Evolutionary conservation across 2,329 filamentous ascomycete genomes (phyloP), one percentile per base, ranked within the genome.

Genomic region (Penicillium sp.): DNA sequence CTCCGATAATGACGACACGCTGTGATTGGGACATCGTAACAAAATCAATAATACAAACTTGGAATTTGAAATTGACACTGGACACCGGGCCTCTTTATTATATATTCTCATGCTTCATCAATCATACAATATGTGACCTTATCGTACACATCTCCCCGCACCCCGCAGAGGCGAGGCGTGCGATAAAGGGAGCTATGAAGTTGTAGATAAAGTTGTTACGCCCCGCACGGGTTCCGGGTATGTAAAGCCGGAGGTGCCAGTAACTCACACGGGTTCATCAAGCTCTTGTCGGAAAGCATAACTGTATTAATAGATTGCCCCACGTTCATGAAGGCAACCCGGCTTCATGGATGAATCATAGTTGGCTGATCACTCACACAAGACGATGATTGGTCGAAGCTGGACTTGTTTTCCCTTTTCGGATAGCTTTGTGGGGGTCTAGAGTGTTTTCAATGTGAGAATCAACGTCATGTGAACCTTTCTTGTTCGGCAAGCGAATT

Each of bases 1-100:
- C 85, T 36, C 85, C 85, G 56, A 85, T 83, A 56, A 86, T 83
- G 55, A 85, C 80, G 56, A 86, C 80, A 61, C 77, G 72, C 62
- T 77, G 71, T 66, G 67, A 61, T 39, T 64, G 59, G 40, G 66
- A 61, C 73, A 77, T 77, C 38, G 31, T 40, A 32, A 45, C 16
- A 13, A 14, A 42, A 50, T 24, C 13, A 42, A 6, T 42, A 14
- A 13, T 27, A 27, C 32, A 14, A 40, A 5, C 32, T 34, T 34
- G 7, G 14, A 34, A 34, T 14, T 24, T n/a, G 7, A 22, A 36
- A 32, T 3, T 29, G 46, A 27, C 24, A 36, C 42, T 3, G 38
- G 46, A 27, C 24, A 6, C 24, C 24, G 24, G 10, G 21, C 11
- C 9, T 8, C 7, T 27, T 34, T 50, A 50, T 54, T 54, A 50